Evolutionary conservation across 306 rosid genomes (phyloP), one percentile per base, ranked within the genome.

Genomic region (Rosa multiflora): DNA sequence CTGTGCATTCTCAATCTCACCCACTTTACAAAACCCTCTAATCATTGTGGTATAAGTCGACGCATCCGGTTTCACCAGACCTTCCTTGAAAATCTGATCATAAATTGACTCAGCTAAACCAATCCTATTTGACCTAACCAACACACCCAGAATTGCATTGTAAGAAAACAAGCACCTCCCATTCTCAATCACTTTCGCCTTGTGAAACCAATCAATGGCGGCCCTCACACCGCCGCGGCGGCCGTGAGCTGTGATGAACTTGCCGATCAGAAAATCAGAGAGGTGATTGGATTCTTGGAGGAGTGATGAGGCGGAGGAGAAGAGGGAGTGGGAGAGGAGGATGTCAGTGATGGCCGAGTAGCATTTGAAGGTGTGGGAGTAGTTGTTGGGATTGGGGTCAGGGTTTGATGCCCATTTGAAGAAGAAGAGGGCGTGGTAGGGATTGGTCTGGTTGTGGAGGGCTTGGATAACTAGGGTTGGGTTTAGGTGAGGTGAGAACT

Each of bases 181-280:
- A 6, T 66, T 48, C 39, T 71, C 12, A 10, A 86, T 46, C 51
- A 14, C 10, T 73, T 84, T 87, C 4, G 83, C 88, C 66, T 78
- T 78, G 74, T 87, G 82, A 67, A 89, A 86, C 89, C 89, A 87
- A 62, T 86, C 85, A 69, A 89, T 78, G 17, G 91, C 87, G 18
- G 87, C 87, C 72, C 91, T 76, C 58, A 86, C 59, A 47, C 84
- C 80, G n/a, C 87, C 86, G 2, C 84, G 84, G 20, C 72, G 69
- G 7, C 88, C 87, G 5, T 80, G 82, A 21, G 87, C 88, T 46
- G 39, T 74, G 79, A 89, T 85, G 66, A 89, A 83, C 83, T 47
- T 80, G 18, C 80, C 73, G 10, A 85, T 1, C 76, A 82, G 71
- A 70, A 67, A 80, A 44, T 89, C 87, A 15, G 78, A 73, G 76